Evolutionary conservation across 306 rosid genomes (phyloP).

Genomic region (Trichosanthes truncata): DNA sequence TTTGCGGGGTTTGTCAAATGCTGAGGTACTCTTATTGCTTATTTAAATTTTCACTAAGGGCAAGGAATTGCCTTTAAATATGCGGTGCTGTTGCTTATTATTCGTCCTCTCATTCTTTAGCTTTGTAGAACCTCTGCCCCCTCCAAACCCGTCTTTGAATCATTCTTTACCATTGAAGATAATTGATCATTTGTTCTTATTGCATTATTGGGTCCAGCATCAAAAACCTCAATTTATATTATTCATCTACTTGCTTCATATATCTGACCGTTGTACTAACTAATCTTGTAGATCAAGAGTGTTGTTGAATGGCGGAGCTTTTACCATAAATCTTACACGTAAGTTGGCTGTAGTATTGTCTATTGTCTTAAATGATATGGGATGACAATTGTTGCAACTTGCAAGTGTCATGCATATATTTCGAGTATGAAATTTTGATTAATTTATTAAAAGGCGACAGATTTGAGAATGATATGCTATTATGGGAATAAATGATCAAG

Average conservation of each 20-base stretch:
- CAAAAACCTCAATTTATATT: background rate
- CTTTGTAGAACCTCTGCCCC: background rate
- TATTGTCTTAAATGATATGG: background rate
- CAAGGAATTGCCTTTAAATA: background rate
- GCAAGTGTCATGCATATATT: background rate
- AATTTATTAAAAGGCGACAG: background rate
- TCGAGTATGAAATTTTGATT: background rate
- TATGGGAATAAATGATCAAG: background rate
- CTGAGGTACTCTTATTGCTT: conserved; percentile 40
- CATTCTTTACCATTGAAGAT: background rate
- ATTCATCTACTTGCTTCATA: background rate
- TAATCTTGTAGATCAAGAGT: conserved; percentile 66
- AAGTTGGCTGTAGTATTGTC: conserved; percentile 21
- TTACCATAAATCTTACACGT: conserved; percentile 66
- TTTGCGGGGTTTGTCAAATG: conserved; percentile 66
- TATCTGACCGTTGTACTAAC: background rate
- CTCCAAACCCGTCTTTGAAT: background rate
- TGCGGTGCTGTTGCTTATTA: background rate
- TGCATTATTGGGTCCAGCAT: background rate
- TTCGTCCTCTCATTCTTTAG: background rate
- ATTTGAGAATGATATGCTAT: background rate
- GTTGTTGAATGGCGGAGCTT: conserved; percentile 89
- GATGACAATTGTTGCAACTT: background rate
- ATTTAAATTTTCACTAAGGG: background rate
- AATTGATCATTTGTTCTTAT: background rate